Evolutionary conservation across 768 basidiomycete species (phyloP), one percentile per base, ranked within the genome.

Genomic region (Mycena galericulata): DNA sequence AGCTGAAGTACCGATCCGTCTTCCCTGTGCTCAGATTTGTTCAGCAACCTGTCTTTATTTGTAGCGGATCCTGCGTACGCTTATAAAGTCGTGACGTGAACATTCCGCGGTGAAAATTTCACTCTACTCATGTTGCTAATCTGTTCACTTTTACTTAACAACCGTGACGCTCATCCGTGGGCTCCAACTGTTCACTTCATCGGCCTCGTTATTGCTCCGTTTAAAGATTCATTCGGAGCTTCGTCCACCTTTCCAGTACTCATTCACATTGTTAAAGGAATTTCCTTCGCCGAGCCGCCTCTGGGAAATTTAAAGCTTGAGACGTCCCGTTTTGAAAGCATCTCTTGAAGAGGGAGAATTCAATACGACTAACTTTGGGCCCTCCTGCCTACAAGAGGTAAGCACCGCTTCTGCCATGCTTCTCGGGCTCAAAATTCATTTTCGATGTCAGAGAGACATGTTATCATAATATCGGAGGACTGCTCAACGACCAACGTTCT

Each of bases 371-470:
- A 24, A n/a, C 4, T 47, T 47, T 11, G 46, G 53, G 0, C n/a
- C n/a, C n/a, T n/a, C n/a, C 32, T 54, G 53, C 34, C 34, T 54
- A 14, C 53, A 54, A 54, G 10, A 10, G 3, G 53, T 49, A 49
- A n/a, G 45, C 22, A 38, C 38, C 22, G 6, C 7, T 24, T 24
- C 7, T n/a, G n/a, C n/a, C n/a, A n/a, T n/a, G n/a, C n/a, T n/a
- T n/a, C n/a, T n/a, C n/a, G n/a, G n/a, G n/a, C n/a, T n/a, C n/a
- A n/a, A n/a, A n/a, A n/a, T n/a, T n/a, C n/a, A n/a, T n/a, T n/a
- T n/a, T n/a, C n/a, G n/a, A n/a, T n/a, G n/a, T n/a, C 50, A 57
- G 62, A 53, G 24, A 18, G 43, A 57, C n/a, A 57, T 36, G 59
- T 26, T 66, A 65, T 36, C 40, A n/a, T n/a, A n/a, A n/a, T n/a